Conservation (phyloP, 2,329 filamentous ascomycete species). For the Raffaelea deltoideospora region DNA sequence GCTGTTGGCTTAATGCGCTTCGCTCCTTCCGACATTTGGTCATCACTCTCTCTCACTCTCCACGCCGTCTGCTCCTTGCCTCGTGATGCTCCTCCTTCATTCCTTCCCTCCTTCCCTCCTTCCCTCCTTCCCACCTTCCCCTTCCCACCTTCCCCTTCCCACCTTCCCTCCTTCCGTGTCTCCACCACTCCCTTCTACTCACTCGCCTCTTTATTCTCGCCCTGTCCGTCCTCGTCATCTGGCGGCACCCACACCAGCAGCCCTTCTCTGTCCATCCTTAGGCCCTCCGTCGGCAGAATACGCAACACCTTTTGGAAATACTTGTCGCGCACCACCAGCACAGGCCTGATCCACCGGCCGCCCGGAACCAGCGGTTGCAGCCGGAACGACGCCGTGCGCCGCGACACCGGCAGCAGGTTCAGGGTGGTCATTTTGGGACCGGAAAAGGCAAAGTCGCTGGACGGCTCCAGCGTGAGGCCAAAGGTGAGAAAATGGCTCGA, state of each 20-base stretch:
- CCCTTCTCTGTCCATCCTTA: slow-evolving; percentile 52
- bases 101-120: too few species aligned
- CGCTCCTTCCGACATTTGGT: too few species aligned
- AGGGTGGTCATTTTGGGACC: slow-evolving; percentile 69
- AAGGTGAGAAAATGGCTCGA: slow-evolving; percentile 93
- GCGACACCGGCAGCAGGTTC: slow-evolving; percentile 68
- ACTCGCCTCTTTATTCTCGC: background rate
- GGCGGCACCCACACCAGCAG: slow-evolving; percentile 47
- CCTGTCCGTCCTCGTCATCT: slow-evolving; percentile 14
- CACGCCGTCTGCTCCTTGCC: too few species aligned
- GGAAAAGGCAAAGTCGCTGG: slow-evolving; percentile 83
- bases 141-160: too few species aligned
- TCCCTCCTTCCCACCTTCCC: too few species aligned
- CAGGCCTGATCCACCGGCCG: slow-evolving; percentile 55
- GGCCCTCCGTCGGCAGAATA: slow-evolving; percentile 66
- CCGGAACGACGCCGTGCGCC: slow-evolving; percentile 58
- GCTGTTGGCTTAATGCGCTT: too few species aligned
- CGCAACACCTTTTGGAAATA: slow-evolving; percentile 88
- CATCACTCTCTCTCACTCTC: too few species aligned
- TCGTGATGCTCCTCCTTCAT: too few species aligned
- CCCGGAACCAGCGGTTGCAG: slow-evolving; percentile 53
- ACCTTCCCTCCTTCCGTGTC: too few species aligned
- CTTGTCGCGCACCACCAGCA: slow-evolving; percentile 66
- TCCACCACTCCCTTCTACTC: too few species aligned
- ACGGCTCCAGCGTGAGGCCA: slow-evolving; percentile 80